A percentile compares a stretch with the other conserved stretches of the same genome.
Evolutionary conservation across 352 stramenopile genomes (phyloP).

Genomic region (Blastocystis sp.): DNA sequence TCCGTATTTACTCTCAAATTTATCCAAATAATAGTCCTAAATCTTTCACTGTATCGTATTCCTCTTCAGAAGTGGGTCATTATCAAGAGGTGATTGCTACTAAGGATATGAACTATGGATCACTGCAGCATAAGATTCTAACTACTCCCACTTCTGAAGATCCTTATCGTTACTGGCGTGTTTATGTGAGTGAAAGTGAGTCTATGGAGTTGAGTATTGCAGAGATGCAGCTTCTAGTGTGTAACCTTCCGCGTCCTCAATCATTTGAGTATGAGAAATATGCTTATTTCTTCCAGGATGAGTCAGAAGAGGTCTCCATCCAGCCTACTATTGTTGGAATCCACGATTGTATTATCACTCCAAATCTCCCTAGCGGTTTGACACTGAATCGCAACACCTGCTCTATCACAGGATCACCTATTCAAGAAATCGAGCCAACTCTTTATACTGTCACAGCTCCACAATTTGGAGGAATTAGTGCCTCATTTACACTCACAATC

Average conservation of each 20-base stretch:
- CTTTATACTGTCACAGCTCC: not conserved
- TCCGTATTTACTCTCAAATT: not conserved
- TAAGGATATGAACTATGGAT: not conserved
- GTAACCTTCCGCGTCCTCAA: not conserved
- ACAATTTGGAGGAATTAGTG: not conserved
- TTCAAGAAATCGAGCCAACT: not conserved
- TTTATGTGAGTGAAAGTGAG: not conserved
- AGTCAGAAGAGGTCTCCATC: conserved; percentile 1
- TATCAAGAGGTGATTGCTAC: too few relatives aligned
- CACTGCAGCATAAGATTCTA: not conserved
- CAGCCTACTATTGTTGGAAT: too few relatives aligned
- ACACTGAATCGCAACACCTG: not conserved
- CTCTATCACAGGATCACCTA: not conserved
- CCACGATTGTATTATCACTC: not conserved
- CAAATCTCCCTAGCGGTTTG: not conserved
- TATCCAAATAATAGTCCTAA: not conserved
- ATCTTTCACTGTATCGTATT: too few relatives aligned
- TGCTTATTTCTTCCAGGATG: not conserved
- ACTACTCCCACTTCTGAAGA: not conserved
- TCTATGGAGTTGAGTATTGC: not conserved
- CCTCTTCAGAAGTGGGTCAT: too few relatives aligned
- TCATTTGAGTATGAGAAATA: not conserved
- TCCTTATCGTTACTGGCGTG: not conserved
- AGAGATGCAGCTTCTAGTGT: conserved; percentile 15
- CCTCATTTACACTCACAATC: not conserved